Percentiles rank a stretch among this genome's conserved stretches.
phyloP scores from a whole-genome alignment of 1,139 yeast species.

The Pneumocystis carinii region DNA sequence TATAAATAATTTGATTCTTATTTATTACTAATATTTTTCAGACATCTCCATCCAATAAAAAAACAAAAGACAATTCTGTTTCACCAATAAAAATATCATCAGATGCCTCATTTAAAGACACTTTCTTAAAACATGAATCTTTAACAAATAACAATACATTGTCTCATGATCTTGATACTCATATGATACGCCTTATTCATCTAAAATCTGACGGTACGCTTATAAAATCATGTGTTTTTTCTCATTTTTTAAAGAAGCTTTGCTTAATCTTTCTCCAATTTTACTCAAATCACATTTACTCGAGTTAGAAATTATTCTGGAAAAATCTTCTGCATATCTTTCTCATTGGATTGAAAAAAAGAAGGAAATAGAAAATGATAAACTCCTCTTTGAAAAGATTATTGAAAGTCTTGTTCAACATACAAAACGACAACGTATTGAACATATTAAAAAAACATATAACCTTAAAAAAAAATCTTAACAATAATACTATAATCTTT shows the following conservation, averaged over 20 bases:
- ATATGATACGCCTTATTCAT: not conserved
- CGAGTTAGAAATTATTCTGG: not conserved
- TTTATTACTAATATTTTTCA: not conserved
- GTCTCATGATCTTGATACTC: not conserved
- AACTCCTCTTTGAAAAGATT: slow-evolving; percentile 52
- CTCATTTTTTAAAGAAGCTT: not conserved
- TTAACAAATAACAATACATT: not conserved
- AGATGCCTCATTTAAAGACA: not conserved
- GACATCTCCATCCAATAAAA: not conserved
- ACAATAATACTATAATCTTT: not conserved
- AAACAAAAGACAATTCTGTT: not conserved
- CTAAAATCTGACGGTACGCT: not conserved
- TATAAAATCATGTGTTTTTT: not conserved
- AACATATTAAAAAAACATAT: not conserved
- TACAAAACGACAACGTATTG: not conserved
- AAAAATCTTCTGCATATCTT: slow-evolving; percentile 24
- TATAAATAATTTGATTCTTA: not conserved
- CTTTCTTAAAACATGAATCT: not conserved
- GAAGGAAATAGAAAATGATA: slow-evolving; percentile 35
- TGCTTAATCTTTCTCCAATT: not conserved
- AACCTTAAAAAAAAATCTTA: not conserved
- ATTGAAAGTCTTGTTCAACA: slow-evolving; percentile 44
- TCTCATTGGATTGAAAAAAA: slow-evolving; percentile 38
- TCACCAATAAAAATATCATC: not conserved
- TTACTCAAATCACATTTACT: not conserved